phyloP scores from a whole-genome alignment of 177 flowering plant species.

The Tripterygium wilfordii region DNA sequence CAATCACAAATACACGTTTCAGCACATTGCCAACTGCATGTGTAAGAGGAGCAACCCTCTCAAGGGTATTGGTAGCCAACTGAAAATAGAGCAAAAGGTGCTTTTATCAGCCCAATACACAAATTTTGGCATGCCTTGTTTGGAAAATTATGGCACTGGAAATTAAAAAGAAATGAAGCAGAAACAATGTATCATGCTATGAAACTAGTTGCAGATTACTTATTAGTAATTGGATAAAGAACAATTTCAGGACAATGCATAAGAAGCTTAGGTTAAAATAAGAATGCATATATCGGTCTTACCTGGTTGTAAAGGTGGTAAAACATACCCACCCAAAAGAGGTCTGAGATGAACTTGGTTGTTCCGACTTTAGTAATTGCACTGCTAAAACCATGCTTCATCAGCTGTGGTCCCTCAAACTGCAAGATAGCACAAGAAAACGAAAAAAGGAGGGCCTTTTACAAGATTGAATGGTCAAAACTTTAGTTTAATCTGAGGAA shows the following conservation, averaged over 20 bases:
- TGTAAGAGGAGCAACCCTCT: conserved; percentile 95
- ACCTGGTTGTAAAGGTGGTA: conserved; percentile 98
- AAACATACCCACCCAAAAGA: conserved; percentile 97
- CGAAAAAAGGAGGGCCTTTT: not conserved
- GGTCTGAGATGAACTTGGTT: conserved; percentile 74
- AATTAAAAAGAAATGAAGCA: too few relatives aligned
- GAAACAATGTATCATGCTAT: too few relatives aligned
- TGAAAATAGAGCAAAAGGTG: conserved; percentile 20
- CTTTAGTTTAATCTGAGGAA: not conserved
- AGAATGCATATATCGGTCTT: too few relatives aligned
- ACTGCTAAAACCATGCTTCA: conserved; percentile 69
- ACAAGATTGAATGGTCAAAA: not conserved
- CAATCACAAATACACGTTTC: conserved; percentile 95
- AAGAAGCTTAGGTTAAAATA: too few relatives aligned
- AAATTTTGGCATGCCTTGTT: conserved; percentile 90
- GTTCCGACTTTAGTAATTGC: conserved; percentile 89
- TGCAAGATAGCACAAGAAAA: conserved; percentile 14
- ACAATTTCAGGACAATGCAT: too few relatives aligned
- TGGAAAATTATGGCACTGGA: too few relatives aligned
- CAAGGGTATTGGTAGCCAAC: conserved; percentile 93
- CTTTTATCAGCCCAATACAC: conserved; percentile 70
- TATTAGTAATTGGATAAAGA: too few relatives aligned
- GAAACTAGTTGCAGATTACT: too few relatives aligned
- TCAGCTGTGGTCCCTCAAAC: conserved; percentile 81
- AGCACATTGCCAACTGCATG: conserved; percentile 96